A percentile compares a stretch with the other conserved stretches of the same genome.
These are phyloP conservation scores for Aspergillus ruber DNA, from an alignment of 2,329 filamentous ascomycete species.

Conservation along the genomic window DNA sequence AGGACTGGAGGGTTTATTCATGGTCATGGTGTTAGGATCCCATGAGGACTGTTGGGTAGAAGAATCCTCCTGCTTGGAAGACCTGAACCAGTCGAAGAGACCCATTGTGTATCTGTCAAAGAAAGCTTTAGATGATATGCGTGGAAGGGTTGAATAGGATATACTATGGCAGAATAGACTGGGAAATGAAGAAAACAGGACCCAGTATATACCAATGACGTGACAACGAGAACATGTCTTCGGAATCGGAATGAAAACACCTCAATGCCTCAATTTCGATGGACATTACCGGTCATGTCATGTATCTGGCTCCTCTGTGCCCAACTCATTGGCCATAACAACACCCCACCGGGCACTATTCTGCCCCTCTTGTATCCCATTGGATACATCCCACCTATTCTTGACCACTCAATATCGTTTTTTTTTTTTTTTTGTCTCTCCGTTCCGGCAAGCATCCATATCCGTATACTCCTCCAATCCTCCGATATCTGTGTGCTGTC, in stretches of 20 bases:
- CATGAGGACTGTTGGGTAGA: conserved; percentile 3
- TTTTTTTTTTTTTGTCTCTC: not conserved
- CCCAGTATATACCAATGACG: not conserved
- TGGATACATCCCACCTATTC: too few relatives aligned
- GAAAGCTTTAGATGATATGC: not conserved
- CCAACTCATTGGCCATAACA: not conserved
- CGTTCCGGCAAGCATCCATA: not conserved
- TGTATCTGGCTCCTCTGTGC: not conserved
- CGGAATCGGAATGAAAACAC: not conserved
- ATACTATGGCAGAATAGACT: not conserved
- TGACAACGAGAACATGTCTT: not conserved
- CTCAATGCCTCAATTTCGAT: not conserved
- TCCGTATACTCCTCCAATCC: not conserved
- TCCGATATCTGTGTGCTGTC: not conserved
- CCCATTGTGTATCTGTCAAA: not conserved
- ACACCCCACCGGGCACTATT: too few relatives aligned
- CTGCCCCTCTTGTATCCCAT: too few relatives aligned
- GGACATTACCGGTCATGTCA: not conserved
- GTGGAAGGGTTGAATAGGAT: not conserved
- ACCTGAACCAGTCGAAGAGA: conserved; percentile 15
- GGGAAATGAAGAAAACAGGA: not conserved
- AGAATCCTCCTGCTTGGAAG: conserved; percentile 9
- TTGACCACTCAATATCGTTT: not conserved
- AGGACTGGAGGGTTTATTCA: conserved; percentile 14
- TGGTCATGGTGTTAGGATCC: conserved; percentile 13